phyloP scores from a whole-genome alignment of 1,139 yeast genomes.

The Cylindricascospora bacillispora region DNA sequence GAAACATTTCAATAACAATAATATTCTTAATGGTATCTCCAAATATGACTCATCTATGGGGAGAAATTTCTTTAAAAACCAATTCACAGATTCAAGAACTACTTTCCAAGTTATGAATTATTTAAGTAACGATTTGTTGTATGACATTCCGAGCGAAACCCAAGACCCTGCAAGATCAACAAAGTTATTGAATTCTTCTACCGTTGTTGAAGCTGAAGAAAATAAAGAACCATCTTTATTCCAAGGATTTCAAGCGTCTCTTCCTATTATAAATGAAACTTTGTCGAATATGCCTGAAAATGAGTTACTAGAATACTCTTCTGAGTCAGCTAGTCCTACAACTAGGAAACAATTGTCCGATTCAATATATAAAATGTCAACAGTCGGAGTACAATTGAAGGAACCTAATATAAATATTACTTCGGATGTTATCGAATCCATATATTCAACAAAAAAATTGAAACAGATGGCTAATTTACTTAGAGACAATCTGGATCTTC shows the following conservation, averaged over 20 bases:
- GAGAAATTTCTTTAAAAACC: slow-evolving; percentile 23
- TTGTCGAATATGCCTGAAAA: slow-evolving; percentile 1
- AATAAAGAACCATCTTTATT: no score
- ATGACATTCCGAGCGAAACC: slow-evolving; percentile 41
- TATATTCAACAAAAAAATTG: slow-evolving; percentile 17
- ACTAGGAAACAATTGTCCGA: no score
- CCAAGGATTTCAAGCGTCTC: slow-evolving; percentile 54
- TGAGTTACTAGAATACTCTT: background rate
- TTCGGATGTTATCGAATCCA: slow-evolving; percentile 3
- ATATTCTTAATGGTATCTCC: no score
- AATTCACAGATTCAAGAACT: slow-evolving; percentile 25
- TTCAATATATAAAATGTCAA: no score
- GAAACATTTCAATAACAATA: no score
- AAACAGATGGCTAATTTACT: slow-evolving; percentile 30
- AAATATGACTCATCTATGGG: no score
- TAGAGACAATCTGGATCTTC: slow-evolving; percentile 36
- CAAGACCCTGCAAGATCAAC: no score
- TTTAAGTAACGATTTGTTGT: slow-evolving; percentile 44
- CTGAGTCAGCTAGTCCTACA: background rate
- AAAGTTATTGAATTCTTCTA: no score
- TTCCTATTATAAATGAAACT: slow-evolving; percentile 25
- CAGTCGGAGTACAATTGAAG: no score
- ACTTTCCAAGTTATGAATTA: slow-evolving; percentile 35
- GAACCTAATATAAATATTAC: no score
- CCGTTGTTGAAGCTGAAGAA: no score